A percentile compares a stretch with the other conserved stretches of the same genome.
phyloP scores from a whole-genome alignment of 2,329 filamentous ascomycete species.

The Capronia epimyces region DNA sequence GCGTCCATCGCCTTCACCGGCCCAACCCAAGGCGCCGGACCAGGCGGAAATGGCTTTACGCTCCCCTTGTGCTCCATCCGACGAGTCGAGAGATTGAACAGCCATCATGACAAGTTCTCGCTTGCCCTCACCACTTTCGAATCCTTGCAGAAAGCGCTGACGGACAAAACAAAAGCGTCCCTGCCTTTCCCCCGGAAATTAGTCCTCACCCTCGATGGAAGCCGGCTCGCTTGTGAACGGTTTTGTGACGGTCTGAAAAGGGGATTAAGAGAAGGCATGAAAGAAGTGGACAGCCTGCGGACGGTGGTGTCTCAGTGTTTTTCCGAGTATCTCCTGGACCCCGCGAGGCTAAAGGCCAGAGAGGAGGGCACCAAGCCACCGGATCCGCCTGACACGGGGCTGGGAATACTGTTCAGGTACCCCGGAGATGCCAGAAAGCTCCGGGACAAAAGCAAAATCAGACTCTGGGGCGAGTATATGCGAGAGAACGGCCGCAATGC shows the following conservation, averaged over 20 bases:
- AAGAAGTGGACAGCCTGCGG: conserved; percentile 78
- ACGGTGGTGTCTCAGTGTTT: conserved; percentile 79
- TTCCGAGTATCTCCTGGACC: conserved; percentile 69
- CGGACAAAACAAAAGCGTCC: conserved; percentile 32
- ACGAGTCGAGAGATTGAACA: conserved; percentile 86
- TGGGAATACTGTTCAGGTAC: conserved; percentile 90
- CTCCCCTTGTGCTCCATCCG: conserved; percentile 87
- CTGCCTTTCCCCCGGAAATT: conserved; percentile 60
- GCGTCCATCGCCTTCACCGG: conserved; percentile 82
- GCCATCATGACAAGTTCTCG: conserved; percentile 85
- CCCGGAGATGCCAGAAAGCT: conserved; percentile 92
- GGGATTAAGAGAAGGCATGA: conserved; percentile 78
- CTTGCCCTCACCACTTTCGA: conserved; percentile 96
- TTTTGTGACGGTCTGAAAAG: conserved; percentile 96
- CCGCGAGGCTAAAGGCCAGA: conserved; percentile 52
- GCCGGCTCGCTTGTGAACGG: conserved; percentile 79
- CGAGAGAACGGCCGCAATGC: conserved; percentile 90
- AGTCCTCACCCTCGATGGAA: conserved; percentile 84
- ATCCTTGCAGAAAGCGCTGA: conserved; percentile 53
- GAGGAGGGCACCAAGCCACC: conserved; percentile 40
- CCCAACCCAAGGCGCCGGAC: conserved; percentile 86
- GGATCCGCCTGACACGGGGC: conserved; percentile 78
- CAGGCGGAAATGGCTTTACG: conserved; percentile 91
- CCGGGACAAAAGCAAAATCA: conserved; percentile 92
- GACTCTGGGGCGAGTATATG: conserved; percentile 93